phyloP scores from a whole-genome alignment of 495 filamentous ascomycete species.

The Penicillium paradoxum region DNA sequence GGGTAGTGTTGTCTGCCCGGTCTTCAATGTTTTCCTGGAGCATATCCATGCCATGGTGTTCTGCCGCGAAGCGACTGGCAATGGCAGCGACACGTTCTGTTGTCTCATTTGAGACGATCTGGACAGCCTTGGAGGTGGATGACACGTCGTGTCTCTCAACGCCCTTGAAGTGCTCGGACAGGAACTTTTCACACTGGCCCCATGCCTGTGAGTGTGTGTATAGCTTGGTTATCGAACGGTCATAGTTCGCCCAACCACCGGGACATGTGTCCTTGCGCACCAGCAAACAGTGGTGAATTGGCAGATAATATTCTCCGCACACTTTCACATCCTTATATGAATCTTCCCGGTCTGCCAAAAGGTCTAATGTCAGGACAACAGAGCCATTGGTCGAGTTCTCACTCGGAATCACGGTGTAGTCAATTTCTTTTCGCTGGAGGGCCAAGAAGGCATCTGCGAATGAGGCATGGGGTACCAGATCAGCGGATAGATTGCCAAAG shows the following conservation, averaged over 20 bases:
- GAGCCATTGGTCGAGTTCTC: conserved; percentile 94
- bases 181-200: conserved; percentile 82
- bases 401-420: conserved; percentile 84
- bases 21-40: conserved; percentile 79
- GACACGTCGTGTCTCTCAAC: conserved; percentile 78
- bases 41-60: conserved; percentile 58
- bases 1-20: conserved; percentile 72
- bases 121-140: conserved; percentile 77
- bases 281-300: conserved; percentile 81
- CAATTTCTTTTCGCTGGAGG: conserved; percentile 58
- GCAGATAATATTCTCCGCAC: conserved; percentile 74
- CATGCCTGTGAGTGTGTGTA: conserved; percentile 95
- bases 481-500: conserved; percentile 48
- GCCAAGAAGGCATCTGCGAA: conserved; percentile 70
- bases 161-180: conserved; percentile 58
- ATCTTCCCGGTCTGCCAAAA: conserved; percentile 66
- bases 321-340: conserved; percentile 62
- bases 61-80: conserved; percentile 66
- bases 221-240: conserved; percentile 44
- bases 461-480: conserved; percentile 55
- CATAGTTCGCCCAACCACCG: conserved; percentile 22
- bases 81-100: conserved; percentile 67
- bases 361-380: conserved; percentile 82
- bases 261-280: conserved; percentile 40
- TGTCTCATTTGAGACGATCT: conserved; percentile 60